Evolutionary conservation across 2,329 filamentous ascomycete genomes (phyloP), one percentile per base, ranked within the genome.

Genomic region (Endoconidiophora laricicola): DNA sequence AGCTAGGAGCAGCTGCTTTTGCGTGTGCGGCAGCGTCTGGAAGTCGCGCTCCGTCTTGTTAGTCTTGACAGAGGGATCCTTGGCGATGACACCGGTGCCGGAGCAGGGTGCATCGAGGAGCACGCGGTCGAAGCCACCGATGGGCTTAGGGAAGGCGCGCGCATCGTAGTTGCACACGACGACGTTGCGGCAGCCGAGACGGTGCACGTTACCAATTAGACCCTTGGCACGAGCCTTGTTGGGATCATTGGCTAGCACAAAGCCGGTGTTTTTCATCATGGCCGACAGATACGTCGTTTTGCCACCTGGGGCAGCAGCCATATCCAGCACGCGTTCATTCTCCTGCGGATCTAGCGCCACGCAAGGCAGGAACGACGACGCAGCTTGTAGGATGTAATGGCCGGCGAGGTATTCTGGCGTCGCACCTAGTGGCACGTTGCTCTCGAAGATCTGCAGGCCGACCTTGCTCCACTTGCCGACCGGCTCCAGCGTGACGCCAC

Each of bases 391-490:
- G 58, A 98, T 96, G 69, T 98, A 98, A 65, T 98, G 87, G 16
- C 91, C 91, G 14, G 90, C 88, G 10, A 98, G 78, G 65, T 98
- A 98, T 66, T 98, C 91, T 7, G 91, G 91, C 0, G 91, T 98
- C 24, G 91, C 91, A 74, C 88, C 88, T 1, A 95, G 76, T 2
- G 87, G 86, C 4, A 77, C 71, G 54, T 80, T 82, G 52, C 83
- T 85, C 65, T 98, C 91, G 63, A 98, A 98, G 54, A 98, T 79
- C 65, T 98, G 91, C 39, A 98, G 75, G 44, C 91, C 91, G 55
- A 98, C 87, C 69, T 98, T 98, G 58, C 84, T 91, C 91, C 91
- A 98, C 66, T 96, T 96, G 54, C 91, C 91, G 16, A 98, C 86
- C 2, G 91, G 91, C 66, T 98, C 90, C 38, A 98, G 76, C 12